Percentiles rank a stretch among this genome's conserved stretches.
phyloP scores from a whole-genome alignment of 257 asterid genomes.

The Ocimum tenuiflorum region DNA sequence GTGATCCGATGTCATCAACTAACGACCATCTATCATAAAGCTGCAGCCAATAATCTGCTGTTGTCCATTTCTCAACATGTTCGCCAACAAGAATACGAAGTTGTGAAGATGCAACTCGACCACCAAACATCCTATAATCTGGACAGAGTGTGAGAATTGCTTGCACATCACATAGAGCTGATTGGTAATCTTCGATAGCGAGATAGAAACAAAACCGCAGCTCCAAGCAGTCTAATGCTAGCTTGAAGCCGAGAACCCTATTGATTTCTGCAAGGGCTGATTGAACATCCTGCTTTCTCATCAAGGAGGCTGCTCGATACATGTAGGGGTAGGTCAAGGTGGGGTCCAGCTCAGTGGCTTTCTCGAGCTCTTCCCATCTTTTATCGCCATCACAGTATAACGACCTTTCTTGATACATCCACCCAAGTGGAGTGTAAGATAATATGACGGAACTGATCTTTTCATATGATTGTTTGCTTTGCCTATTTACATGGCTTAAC shows the following conservation, averaged over 20 bases:
- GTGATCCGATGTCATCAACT: constrained; percentile 95
- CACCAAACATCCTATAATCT: constrained; percentile 77
- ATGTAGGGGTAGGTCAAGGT: constrained; percentile 94
- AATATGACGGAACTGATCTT: constrained; percentile 64
- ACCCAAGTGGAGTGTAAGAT: constrained; percentile 63
- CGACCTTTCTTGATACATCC: constrained; percentile 98
- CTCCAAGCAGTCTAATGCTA: constrained; percentile 93
- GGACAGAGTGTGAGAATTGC: constrained; percentile 87
- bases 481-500: constrained; percentile 47
- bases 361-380: constrained; percentile 57
- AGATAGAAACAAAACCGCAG: constrained; percentile 85
- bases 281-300: constrained; percentile 70
- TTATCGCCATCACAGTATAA: constrained; percentile 61
- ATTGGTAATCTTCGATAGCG: constrained; percentile 75
- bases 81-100: constrained; percentile 78
- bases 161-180: constrained; percentile 85
- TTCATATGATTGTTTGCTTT: constrained; percentile 42
- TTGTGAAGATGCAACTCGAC: constrained; percentile 78
- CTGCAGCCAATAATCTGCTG: constrained; percentile 97
- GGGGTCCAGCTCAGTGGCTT: constrained; percentile 85
- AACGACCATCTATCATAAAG: constrained; percentile 91
- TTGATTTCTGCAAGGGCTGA: constrained; percentile 85
- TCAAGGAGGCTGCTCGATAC: constrained; percentile 89
- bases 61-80: constrained; percentile 91
- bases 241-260: constrained; percentile 80